Percentiles rank a stretch among this genome's conserved stretches.
Evolutionary conservation across 345 rosid species (phyloP).

Genomic region (Odontarrhena argentea): DNA sequence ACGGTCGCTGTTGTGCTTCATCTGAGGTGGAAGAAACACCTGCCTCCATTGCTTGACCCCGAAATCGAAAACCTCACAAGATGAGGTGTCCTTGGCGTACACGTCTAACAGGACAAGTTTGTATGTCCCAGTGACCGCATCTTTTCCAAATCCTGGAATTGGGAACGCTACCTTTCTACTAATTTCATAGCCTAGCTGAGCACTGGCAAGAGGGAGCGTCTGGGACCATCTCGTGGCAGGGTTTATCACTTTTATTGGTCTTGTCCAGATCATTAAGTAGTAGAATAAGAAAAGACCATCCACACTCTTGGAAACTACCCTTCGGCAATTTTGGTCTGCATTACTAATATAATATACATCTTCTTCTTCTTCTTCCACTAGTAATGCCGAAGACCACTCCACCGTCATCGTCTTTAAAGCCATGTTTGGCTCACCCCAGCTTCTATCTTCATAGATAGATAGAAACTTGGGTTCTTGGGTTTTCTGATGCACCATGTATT

Average conservation of each 20-base stretch:
- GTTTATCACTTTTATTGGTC: not conserved
- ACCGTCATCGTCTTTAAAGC: not conserved
- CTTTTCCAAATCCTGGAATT: conserved; percentile 2
- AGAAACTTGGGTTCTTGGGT: not conserved
- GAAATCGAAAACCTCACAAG: conserved; percentile 7
- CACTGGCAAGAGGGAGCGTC: not conserved
- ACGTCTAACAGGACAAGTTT: conserved; percentile 1
- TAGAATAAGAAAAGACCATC: not conserved
- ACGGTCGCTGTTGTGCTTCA: not conserved
- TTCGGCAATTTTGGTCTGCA: not conserved
- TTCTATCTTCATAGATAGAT: not conserved
- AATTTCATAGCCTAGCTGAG: not conserved
- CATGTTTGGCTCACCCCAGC: not conserved
- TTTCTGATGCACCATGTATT: conserved; percentile 8
- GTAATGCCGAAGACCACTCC: not conserved
- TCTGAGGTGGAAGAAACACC: not conserved
- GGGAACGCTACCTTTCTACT: too few species aligned
- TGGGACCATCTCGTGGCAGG: conserved; percentile 11
- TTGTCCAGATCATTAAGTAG: not conserved
- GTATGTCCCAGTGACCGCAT: conserved; percentile 3
- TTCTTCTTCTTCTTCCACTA: conserved; percentile 28
- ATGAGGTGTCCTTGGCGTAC: not conserved
- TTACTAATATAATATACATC: not conserved
- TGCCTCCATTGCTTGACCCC: not conserved
- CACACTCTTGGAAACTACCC: not conserved